These are phyloP conservation scores for Sporothrix mexicana DNA, from an alignment of 2,329 filamentous ascomycete genomes.

Conservation along the genomic window DNA sequence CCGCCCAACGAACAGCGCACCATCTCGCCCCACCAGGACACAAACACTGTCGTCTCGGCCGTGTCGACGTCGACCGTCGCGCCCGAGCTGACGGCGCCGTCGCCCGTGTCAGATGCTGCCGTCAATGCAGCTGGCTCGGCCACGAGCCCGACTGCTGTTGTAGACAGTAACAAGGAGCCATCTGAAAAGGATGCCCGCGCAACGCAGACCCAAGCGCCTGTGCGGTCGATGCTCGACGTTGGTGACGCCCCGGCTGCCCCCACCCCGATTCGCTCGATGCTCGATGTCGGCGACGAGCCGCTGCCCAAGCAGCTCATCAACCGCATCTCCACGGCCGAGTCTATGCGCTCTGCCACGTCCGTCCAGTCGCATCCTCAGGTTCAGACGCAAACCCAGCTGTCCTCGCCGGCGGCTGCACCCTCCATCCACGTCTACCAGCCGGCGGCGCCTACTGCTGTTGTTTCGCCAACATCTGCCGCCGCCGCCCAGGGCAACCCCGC, in stretches of 20 bases:
- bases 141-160: neutral
- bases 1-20: conserved; percentile 26
- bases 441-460: neutral
- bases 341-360: conserved; percentile 39
- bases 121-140: neutral
- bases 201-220: neutral
- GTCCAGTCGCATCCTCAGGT: conserved; percentile 39
- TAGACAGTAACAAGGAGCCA: neutral
- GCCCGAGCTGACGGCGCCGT: conserved; percentile 20
- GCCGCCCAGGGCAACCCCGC: conserved; percentile 25
- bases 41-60: conserved; percentile 12
- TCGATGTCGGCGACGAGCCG: conserved; percentile 16
- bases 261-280: conserved; percentile 35
- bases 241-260: conserved; percentile 26
- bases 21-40: neutral
- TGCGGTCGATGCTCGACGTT: conserved; percentile 37
- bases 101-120: conserved; percentile 21
- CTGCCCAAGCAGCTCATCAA: conserved; percentile 18
- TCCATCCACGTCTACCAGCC: conserved; percentile 48
- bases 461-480: neutral
- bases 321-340: conserved; percentile 24
- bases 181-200: neutral
- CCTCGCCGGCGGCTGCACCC: conserved; percentile 34
- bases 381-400: conserved; percentile 30
- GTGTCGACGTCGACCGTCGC: conserved; percentile 23